phyloP scores from a whole-genome alignment of 306 rosid genomes.

The Trifolium subterraneum region DNA sequence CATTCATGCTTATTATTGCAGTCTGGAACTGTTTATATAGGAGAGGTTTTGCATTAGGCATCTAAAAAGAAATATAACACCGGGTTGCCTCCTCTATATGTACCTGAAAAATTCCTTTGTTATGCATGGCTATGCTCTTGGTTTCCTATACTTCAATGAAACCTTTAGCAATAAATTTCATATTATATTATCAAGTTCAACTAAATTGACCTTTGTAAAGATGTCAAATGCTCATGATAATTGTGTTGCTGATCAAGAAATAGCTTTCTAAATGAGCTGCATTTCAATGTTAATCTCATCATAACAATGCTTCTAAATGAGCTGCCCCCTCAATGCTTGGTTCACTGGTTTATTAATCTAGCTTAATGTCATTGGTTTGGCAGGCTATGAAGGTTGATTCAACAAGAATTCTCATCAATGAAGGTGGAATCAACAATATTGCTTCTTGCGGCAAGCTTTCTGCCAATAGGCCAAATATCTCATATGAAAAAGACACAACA shows the following conservation, averaged over 20 bases:
- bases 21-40: not conserved
- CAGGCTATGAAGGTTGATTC: slow-evolving; percentile 56
- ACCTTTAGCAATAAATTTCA: not conserved
- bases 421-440: slow-evolving; percentile 40
- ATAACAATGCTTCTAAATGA: not conserved
- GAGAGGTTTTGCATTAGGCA: not conserved
- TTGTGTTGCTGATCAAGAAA: slow-evolving; percentile 30
- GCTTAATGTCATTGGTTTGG: slow-evolving; percentile 39
- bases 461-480: slow-evolving; percentile 39
- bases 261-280: slow-evolving; percentile 19
- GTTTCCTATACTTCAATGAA: not conserved
- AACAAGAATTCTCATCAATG: slow-evolving; percentile 39
- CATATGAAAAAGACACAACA: slow-evolving; percentile 39
- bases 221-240: not conserved
- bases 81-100: not conserved
- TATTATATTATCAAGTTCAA: slow-evolving; percentile 17
- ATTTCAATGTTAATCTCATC: slow-evolving; percentile 24
- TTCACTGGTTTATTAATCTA: slow-evolving; percentile 31
- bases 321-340: slow-evolving; percentile 12
- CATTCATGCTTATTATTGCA: not conserved
- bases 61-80: not conserved
- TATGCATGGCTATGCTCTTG: slow-evolving; percentile 17
- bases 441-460: slow-evolving; percentile 42
- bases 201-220: slow-evolving; percentile 10
- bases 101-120: not conserved